A percentile compares a stretch with the other conserved stretches of the same genome.
These are phyloP conservation scores for Cyphellophora attinorum DNA, from an alignment of 2,329 filamentous ascomycete genomes.

Conservation along the genomic window DNA sequence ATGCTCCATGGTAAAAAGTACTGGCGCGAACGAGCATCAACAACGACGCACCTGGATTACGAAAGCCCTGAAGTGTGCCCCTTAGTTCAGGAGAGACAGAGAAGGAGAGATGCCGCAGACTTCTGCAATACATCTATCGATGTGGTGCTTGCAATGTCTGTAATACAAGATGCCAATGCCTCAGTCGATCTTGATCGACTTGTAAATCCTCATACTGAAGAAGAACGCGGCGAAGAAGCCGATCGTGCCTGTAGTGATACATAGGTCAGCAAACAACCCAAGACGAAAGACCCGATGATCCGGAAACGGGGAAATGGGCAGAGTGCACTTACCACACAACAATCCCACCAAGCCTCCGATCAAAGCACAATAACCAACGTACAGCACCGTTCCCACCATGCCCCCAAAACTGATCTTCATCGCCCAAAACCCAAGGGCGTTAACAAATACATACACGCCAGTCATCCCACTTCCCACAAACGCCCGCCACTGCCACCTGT, in stretches of 20 bases:
- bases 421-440: slow-evolving; percentile 83
- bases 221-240: slow-evolving; percentile 92
- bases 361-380: slow-evolving; percentile 83
- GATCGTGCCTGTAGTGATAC: slow-evolving; percentile 62
- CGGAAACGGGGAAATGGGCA: no score
- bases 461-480: slow-evolving; percentile 88
- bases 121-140: no score
- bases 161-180: no score
- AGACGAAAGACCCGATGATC: slow-evolving; percentile 2
- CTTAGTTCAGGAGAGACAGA: no score
- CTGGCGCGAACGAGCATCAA: no score
- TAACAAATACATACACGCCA: slow-evolving; percentile 82
- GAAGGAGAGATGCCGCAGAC: no score
- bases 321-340: slow-evolving; percentile 81
- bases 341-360: slow-evolving; percentile 90
- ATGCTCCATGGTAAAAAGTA: no score
- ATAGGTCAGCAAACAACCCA: slow-evolving; percentile 1
- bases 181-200: slow-evolving; percentile 99
- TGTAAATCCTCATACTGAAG: slow-evolving; percentile 89
- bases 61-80: no score
- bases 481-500: slow-evolving; percentile 97
- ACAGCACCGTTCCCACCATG: slow-evolving; percentile 77
- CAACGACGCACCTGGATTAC: no score
- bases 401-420: slow-evolving; percentile 79
- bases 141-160: no score